A percentile compares a stretch with the other conserved stretches of the same genome.
Evolutionary conservation across 805 yeast genomes (phyloP).

Genomic region (Candida verbasci): DNA sequence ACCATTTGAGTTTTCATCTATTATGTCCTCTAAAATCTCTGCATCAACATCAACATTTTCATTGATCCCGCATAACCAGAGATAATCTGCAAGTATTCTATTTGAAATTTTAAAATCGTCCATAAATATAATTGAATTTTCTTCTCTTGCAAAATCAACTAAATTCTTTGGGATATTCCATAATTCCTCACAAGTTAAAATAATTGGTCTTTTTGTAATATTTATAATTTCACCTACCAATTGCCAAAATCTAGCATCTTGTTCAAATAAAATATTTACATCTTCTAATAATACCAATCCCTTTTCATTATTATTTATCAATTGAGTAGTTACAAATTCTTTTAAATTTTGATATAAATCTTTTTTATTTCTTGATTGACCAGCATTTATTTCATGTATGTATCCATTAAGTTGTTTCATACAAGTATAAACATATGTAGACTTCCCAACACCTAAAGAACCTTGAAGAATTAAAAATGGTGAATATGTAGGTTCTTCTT

Average conservation of each 20-base stretch:
- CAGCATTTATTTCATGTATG: conserved; percentile 76
- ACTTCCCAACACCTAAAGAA: conserved; percentile 71
- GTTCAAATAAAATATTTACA: conserved; percentile 73
- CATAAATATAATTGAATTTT: conserved; percentile 34
- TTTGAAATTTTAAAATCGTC: conserved; percentile 13
- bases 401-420: conserved; percentile 61
- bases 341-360: conserved; percentile 61
- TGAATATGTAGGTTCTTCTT: conserved; percentile 39
- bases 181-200: conserved; percentile 57
- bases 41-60: conserved; percentile 33
- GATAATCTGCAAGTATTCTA: conserved; percentile 26
- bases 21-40: conserved; percentile 23
- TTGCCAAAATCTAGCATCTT: conserved; percentile 79
- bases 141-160: conserved; percentile 41
- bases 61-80: conserved; percentile 35
- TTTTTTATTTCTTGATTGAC: conserved; percentile 68
- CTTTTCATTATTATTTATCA: conserved; percentile 54
- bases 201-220: conserved; percentile 63
- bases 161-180: conserved; percentile 45
- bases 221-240: conserved; percentile 58
- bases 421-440: conserved; percentile 65
- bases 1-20: conserved; percentile 14
- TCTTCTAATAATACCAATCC: conserved; percentile 82
- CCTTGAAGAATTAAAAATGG: conserved; percentile 71
- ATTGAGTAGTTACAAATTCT: conserved; percentile 81